Base-by-base conservation (phyloP, 169 alveolate genomes). In the Sarcocystis neurona region DNA sequence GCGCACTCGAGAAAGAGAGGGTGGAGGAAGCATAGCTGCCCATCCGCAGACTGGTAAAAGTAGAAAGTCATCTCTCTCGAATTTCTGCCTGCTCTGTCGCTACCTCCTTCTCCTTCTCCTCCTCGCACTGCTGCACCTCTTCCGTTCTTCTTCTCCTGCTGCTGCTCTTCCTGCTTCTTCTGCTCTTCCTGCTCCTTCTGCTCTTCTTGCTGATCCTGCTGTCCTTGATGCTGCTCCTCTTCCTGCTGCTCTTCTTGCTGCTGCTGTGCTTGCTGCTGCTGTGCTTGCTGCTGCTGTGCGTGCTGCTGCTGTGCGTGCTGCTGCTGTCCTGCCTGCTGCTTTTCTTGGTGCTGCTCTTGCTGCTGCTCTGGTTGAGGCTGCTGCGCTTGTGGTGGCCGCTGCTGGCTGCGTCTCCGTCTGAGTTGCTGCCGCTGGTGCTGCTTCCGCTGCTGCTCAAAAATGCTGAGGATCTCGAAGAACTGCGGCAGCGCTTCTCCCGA, bases 11-110 rank as follows among this genome's bases (percentile, higher is more conserved):
- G 15, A 32, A 72, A 72, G 82, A 72, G 41, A 39, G 82, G 82
- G 18, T 72, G 82, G 47, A 72, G 41, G 56, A 72, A 72, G 56
- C 82, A 72, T 20, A 72, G 82, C 82, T 72, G 82, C 30, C 82
- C 82, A 18, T 72, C 82, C 2, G 82, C 47, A 2, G 82, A 48
- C 34, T 72, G 82, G 56, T 72, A 72, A 53, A 72, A 72, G 56
- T 72, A 72, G 46, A 72, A 37, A 34, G 75, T 27, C 70, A 32
- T 34, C 18, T 50, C 60, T 34, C 18, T 34, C 2, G 30, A 32
- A 4, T 34, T 58, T 58, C 70, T 58, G 39, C 70, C 70, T 34
- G 23, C 70, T 34, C n/a, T 12, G 3, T 2, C 39, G 18, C n/a
- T 34, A 32, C 2, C 10, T 15, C 75, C 43, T 63, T 58, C 70